These are phyloP conservation scores for Hyaloscypha variabilis DNA, from an alignment of 495 filamentous ascomycete species.

Conservation along the genomic window DNA sequence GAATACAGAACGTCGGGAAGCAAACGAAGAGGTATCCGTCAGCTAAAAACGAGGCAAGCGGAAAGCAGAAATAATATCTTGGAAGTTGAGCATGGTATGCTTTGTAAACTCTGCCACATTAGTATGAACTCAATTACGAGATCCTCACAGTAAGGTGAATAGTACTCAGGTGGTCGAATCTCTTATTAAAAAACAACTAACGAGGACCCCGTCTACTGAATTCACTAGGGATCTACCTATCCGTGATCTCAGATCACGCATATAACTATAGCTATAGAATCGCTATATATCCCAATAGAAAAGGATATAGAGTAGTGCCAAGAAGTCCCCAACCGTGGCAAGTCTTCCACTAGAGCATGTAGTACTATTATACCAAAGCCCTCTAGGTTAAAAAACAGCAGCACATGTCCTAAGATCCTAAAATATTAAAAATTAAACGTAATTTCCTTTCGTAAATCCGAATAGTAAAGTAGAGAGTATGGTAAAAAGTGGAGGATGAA, in stretches of 20 bases:
- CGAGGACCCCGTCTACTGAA: slow-evolving; percentile 29
- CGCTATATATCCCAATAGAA: slow-evolving; percentile 35
- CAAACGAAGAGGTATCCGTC: no score
- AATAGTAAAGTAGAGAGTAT: slow-evolving; percentile 34
- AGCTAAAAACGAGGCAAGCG: no score
- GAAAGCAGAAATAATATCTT: no score
- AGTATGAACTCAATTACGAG: no score
- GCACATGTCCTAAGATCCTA: slow-evolving; percentile 19
- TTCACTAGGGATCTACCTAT: slow-evolving; percentile 32
- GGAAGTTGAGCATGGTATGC: no score
- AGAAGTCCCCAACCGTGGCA: slow-evolving; percentile 32
- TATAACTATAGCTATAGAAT: slow-evolving; percentile 33
- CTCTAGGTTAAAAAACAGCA: neutral
- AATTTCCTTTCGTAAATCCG: slow-evolving; percentile 24
- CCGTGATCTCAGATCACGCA: slow-evolving; percentile 32
- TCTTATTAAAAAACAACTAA: slow-evolving; percentile 33
- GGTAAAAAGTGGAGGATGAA: slow-evolving; percentile 35
- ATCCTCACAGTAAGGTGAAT: neutral
- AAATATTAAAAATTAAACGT: slow-evolving; percentile 29
- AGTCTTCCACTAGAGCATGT: neutral
- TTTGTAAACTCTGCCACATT: no score
- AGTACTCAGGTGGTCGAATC: slow-evolving; percentile 36
- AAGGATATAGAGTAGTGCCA: slow-evolving; percentile 32
- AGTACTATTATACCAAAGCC: neutral
- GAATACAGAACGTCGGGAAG: no score